Evolutionary conservation across 179 eudicot genomes (phyloP).

Genomic region (Actinidia chinensis): DNA sequence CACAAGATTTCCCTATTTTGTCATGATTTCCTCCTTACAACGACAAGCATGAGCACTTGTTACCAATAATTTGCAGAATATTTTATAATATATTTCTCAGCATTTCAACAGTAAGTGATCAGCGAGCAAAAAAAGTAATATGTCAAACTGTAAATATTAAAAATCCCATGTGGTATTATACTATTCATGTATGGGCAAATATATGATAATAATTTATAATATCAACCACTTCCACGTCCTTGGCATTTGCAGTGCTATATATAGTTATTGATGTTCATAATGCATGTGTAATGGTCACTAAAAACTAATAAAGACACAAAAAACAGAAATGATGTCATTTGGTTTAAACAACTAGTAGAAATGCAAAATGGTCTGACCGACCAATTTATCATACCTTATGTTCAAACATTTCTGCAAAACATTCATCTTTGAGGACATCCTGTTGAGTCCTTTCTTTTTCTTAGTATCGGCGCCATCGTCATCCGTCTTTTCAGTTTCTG

Average conservation of each 20-base stretch:
- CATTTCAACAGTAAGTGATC: neutral
- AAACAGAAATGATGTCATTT: neutral
- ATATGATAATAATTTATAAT: too few species aligned
- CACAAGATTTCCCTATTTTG: neutral
- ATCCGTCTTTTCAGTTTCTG: conserved; percentile 41
- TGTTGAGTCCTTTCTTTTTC: conserved; percentile 56
- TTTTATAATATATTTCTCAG: neutral
- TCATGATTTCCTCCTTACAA: neutral
- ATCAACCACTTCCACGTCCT: neutral
- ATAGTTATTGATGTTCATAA: neutral
- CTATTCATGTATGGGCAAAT: neutral
- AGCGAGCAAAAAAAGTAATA: neutral
- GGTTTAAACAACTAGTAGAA: neutral
- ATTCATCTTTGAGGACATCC: conserved; percentile 62
- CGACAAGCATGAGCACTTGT: neutral
- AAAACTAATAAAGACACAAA: neutral
- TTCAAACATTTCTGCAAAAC: conserved; percentile 54
- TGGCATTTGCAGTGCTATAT: neutral
- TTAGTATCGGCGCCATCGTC: conserved; percentile 44
- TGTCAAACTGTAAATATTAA: too few species aligned
- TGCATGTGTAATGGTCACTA: neutral
- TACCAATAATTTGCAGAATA: neutral
- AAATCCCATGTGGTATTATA: neutral
- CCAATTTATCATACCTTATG: conserved; percentile 49
- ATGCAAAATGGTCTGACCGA: neutral